Evolutionary conservation across 352 stramenopile species (phyloP), one percentile per base, ranked within the genome.

Genomic region (Pythium scleroteichum): DNA sequence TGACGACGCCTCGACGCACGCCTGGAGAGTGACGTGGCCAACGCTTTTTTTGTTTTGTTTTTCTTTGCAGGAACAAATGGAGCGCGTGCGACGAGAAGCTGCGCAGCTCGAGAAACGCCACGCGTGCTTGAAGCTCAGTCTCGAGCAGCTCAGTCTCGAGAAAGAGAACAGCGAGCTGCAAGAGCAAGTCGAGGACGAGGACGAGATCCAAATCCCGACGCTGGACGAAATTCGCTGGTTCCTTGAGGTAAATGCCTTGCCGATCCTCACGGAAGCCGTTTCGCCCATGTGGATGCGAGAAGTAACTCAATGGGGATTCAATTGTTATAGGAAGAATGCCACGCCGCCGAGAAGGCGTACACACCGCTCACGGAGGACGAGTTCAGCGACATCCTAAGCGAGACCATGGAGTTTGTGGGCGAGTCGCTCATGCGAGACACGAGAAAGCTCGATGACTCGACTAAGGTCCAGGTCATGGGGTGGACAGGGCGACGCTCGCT

Each of bases 401-500:
- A 56, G 33, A 57, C 56, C 4, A 51, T 64, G 53, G 62, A 61
- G 16, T 69, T 61, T 14, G 51, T 79, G 24, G 42, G 60, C n/a
- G 69, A 76, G 48, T 66, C 64, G 47, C 51, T 70, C 23, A 49
- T 55, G 5, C 66, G 49, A 32, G 64, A 59, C 12, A 35, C 51
- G 27, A 65, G 74, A 8, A 45, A 56, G 8, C 45, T 69, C 45
- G 76, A 72, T 45, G 60, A 69, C 29, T 68, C 59, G 29, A 72
- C 72, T 0, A 73, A 75, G 0, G 45, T 75, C 1, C 78, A 66
- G 0, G 29, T 83, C 55, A 83, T 86, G 76, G 74, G 74, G 16
- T 86, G 76, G 76, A 75, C 68, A 39, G 76, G 81, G 38, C 72
- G 72, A 29, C 72, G 72, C 32, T 76, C 76, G 41, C 55, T 83